Evolutionary conservation across 257 asterid species (phyloP), one percentile per base, ranked within the genome.

Genomic region (Osmanthus fragrans): DNA sequence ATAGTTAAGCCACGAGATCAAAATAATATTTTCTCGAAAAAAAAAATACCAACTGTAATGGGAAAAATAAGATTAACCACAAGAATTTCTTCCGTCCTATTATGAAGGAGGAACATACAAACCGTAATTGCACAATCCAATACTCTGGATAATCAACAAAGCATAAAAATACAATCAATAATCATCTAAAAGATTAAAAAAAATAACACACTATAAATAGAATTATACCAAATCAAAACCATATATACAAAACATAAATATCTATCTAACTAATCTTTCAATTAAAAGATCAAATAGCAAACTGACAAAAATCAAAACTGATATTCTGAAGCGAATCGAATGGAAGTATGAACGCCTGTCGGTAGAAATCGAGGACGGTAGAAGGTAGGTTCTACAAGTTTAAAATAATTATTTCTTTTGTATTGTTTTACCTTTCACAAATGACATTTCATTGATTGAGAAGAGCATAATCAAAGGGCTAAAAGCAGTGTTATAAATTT

Each of bases 391-490:
- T 34, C 7, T 34, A 34, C 37, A 34, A 34, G 5, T 34, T 34
- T 34, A 5, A 34, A 4, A 34, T 5, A 34, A 34, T 34, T 34
- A 5, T 5, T 34, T 34, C 7, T 34, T 34, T 18, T 13, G 3
- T 4, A 45, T 6, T 10, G 3, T 4, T 54, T 19, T 76, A 92
- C 97, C 99, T 25, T 94, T 94, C 97, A 29, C 97, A 92, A 64
- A 94, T 78, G 30, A 96, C 89, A 80, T 90, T 94, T 87, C 95
- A 89, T 77, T 94, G 99, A 73, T 87, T 91, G 78, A 94, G 94
- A 7, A 90, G 95, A 5, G 99, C 97, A 3, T 97, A 94, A 49
- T 86, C 92, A 69, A 56, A 92, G 97, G 98, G 73, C 81, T 88
- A 78, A 94, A 94, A 37, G 90, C 95, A 58, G 78, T n/a, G n/a